Evolutionary conservation across 2,329 filamentous ascomycete genomes (phyloP).

Genomic region (Coleophoma crateriformis): DNA sequence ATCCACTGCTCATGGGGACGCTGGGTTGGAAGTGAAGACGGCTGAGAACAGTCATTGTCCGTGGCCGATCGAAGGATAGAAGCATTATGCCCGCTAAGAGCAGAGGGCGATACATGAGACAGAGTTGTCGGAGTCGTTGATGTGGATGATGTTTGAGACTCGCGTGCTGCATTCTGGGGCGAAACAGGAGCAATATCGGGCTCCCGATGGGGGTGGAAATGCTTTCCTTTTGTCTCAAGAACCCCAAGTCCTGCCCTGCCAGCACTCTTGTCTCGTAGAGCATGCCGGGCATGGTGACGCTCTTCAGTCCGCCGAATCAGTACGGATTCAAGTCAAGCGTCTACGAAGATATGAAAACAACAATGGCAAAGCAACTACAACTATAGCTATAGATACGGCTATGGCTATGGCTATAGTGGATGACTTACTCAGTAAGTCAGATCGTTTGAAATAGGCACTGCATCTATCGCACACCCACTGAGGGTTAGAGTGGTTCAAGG

Average conservation of each 20-base stretch:
- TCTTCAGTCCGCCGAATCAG: not conserved
- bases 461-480: not conserved
- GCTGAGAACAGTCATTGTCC: too few relatives aligned
- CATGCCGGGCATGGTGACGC: not conserved
- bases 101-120: too few relatives aligned
- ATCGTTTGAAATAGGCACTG: not conserved
- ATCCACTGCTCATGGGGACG: too few relatives aligned
- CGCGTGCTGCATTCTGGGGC: not conserved
- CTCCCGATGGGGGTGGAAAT: not conserved
- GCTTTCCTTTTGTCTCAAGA: not conserved
- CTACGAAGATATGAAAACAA: too few relatives aligned
- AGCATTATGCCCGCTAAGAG: too few relatives aligned
- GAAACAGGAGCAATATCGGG: not conserved
- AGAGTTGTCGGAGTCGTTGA: not conserved
- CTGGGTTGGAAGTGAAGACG: too few relatives aligned
- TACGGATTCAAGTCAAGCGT: too few relatives aligned
- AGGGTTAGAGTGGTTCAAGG: not conserved
- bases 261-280: not conserved
- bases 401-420: not conserved
- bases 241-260: not conserved
- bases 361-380: too few relatives aligned
- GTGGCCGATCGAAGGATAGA: too few relatives aligned
- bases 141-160: not conserved
- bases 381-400: too few relatives aligned
- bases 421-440: not conserved